phyloP scores from a whole-genome alignment of 768 basidiomycete species.

The Fibroporia radiculosa region DNA sequence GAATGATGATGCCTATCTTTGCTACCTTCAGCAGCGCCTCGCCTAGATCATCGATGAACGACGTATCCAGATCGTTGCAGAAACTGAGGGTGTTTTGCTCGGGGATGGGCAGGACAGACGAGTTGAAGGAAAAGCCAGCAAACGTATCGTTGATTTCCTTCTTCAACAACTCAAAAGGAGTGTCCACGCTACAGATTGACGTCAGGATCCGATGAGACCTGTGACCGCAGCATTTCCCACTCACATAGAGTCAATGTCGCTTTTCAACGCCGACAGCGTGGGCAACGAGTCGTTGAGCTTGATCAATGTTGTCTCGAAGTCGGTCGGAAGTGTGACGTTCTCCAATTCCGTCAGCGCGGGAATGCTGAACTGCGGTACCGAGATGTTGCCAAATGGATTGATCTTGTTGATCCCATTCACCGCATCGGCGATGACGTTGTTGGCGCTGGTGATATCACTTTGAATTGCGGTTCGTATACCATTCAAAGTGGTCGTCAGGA shows the following conservation, averaged over 20 bases:
- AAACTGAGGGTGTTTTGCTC: conserved; percentile 60
- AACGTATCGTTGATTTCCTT: conserved; percentile 87
- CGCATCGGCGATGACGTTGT: conserved; percentile 55
- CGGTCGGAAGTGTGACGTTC: conserved; percentile 73
- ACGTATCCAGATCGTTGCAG: conserved; percentile 73
- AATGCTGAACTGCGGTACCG: conserved; percentile 62
- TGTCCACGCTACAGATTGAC: conserved; percentile 81
- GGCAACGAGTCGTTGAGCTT: conserved; percentile 78
- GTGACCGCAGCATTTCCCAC: no score
- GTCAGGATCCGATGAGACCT: not conserved
- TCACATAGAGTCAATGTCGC: conserved; percentile 59
- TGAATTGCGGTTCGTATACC: conserved; percentile 66
- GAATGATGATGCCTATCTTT: conserved; percentile 69
- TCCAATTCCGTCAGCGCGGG: conserved; percentile 68
- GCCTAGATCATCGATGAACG: conserved; percentile 80
- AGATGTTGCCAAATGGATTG: conserved; percentile 65
- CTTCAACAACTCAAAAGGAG: conserved; percentile 84
- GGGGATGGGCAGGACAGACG: conserved; percentile 72
- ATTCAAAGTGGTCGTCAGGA: conserved; percentile 52
- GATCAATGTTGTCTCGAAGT: conserved; percentile 66
- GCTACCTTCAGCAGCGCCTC: conserved; percentile 71
- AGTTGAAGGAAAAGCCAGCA: conserved; percentile 59
- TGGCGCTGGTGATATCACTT: conserved; percentile 57
- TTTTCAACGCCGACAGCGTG: conserved; percentile 65
- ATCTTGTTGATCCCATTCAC: conserved; percentile 67